These are phyloP conservation scores for Coemansia sp. DNA, from an alignment of 192 early-diverging fungal species.

Conservation along the genomic window DNA sequence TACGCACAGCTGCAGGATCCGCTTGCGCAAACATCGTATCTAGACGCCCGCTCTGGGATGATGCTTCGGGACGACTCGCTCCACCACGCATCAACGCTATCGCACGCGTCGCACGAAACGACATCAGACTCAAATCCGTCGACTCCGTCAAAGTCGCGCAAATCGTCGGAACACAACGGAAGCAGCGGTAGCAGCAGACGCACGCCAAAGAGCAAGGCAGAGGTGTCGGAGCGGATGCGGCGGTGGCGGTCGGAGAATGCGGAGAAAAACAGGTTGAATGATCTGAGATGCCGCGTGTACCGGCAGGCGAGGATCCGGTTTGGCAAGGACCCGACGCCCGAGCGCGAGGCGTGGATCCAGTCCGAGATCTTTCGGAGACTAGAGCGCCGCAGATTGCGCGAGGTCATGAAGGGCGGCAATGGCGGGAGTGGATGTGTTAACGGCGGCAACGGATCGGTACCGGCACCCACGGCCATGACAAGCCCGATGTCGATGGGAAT, in stretches of 20 bases:
- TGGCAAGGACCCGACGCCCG: slow-evolving; percentile 61
- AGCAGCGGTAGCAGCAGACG: slow-evolving; percentile 33
- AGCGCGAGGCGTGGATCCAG: slow-evolving; percentile 66
- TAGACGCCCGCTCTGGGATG: slow-evolving; percentile 28
- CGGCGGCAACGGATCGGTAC: slow-evolving; percentile 27
- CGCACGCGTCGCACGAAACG: slow-evolving; percentile 45
- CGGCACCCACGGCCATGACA: slow-evolving; percentile 35
- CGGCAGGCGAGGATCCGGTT: slow-evolving; percentile 62
- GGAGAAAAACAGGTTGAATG: slow-evolving; percentile 64
- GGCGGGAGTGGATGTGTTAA: not conserved
- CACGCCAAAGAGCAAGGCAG: slow-evolving; percentile 53
- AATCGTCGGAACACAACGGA: slow-evolving; percentile 5
- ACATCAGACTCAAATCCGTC: slow-evolving; percentile 41
- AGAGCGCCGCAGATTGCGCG: slow-evolving; percentile 49
- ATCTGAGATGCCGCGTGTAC: slow-evolving; percentile 74
- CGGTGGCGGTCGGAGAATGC: slow-evolving; percentile 55
- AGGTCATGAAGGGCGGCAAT: slow-evolving; percentile 43
- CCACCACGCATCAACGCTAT: slow-evolving; percentile 44
- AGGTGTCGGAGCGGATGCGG: slow-evolving; percentile 57
- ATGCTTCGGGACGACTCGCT: slow-evolving; percentile 39
- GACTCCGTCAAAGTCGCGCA: slow-evolving; percentile 39
- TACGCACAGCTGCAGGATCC: slow-evolving; percentile 46
- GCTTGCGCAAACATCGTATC: slow-evolving; percentile 24
- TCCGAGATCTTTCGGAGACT: slow-evolving; percentile 61
- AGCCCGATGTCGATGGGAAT: slow-evolving; percentile 31